Percentiles rank a stretch among this genome's conserved stretches.
phyloP scores from a whole-genome alignment of 257 asterid genomes.

The Gynochthodes officinalis region DNA sequence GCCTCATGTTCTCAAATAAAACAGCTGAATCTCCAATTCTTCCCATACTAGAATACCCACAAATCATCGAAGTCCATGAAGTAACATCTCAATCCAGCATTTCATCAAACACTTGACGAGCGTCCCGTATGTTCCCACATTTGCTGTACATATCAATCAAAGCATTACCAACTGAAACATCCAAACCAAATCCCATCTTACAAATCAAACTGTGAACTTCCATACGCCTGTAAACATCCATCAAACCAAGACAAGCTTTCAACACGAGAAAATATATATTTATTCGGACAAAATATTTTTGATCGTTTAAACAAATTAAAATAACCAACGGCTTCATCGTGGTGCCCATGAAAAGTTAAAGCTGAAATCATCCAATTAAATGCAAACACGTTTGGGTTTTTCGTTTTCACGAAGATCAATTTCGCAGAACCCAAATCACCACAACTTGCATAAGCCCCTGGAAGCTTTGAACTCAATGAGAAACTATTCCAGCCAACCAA shows the following conservation, averaged over 20 bases:
- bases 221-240: slow-evolving; percentile 47
- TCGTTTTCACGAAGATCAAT: slow-evolving; percentile 36
- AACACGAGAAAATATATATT: slow-evolving; percentile 41
- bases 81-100: slow-evolving; percentile 58
- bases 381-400: slow-evolving; percentile 47
- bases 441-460: slow-evolving; percentile 56
- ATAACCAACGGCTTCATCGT: slow-evolving; percentile 43
- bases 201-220: slow-evolving; percentile 46
- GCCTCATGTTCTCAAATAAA: slow-evolving; percentile 51
- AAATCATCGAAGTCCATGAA: slow-evolving; percentile 60
- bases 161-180: slow-evolving; percentile 42
- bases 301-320: slow-evolving; percentile 41
- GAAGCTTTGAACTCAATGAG: slow-evolving; percentile 52
- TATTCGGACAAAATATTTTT: slow-evolving; percentile 30
- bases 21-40: slow-evolving; percentile 34
- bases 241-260: slow-evolving; percentile 47
- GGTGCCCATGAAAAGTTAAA: slow-evolving; percentile 35
- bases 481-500: slow-evolving; percentile 26
- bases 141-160: slow-evolving; percentile 51
- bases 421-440: slow-evolving; percentile 49
- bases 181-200: slow-evolving; percentile 36
- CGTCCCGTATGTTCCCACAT: slow-evolving; percentile 33
- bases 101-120: slow-evolving; percentile 44
- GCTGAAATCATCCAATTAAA: slow-evolving; percentile 63
- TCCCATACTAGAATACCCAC: slow-evolving; percentile 46